Evolutionary conservation across 2,329 filamentous ascomycete genomes (phyloP).

Genomic region (Curvularia spicifera): DNA sequence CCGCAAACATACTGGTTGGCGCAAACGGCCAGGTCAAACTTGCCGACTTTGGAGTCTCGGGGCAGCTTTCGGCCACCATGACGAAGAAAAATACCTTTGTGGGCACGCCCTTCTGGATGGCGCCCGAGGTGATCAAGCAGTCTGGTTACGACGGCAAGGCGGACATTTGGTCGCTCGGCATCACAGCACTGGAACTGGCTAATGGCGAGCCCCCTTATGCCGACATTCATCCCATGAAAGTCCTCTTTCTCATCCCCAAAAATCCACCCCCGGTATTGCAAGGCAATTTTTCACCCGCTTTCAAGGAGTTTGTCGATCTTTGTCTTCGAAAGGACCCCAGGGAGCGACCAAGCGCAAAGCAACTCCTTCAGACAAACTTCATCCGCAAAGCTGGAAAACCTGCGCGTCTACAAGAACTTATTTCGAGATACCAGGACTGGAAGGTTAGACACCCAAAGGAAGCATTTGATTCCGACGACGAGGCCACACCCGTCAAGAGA

Average conservation of each 20-base stretch:
- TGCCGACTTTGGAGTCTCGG: conserved; percentile 95
- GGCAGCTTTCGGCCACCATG: conserved; percentile 96
- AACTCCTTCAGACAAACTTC: conserved; percentile 88
- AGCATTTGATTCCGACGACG: conserved; percentile 60
- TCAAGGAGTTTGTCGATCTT: conserved; percentile 61
- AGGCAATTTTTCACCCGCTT: conserved; percentile 56
- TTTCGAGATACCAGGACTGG: conserved; percentile 89
- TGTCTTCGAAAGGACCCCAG: conserved; percentile 89
- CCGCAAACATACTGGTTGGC: conserved; percentile 89
- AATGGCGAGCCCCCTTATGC: conserved; percentile 93
- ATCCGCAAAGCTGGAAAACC: conserved; percentile 92
- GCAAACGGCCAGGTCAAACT: conserved; percentile 95
- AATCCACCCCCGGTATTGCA: conserved; percentile 80
- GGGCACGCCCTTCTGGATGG: conserved; percentile 99
- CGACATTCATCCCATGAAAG: conserved; percentile 98
- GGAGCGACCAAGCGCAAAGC: conserved; percentile 84
- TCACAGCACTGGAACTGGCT: conserved; percentile 90
- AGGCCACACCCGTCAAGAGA: conserved; percentile 44
- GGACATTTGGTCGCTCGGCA: conserved; percentile 96
- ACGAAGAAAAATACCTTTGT: conserved; percentile 99
- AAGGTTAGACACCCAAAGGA: conserved; percentile 76
- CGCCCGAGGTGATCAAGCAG: conserved; percentile 97
- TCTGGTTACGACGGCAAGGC: conserved; percentile 98
- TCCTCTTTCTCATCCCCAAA: conserved; percentile 94
- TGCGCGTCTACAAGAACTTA: conserved; percentile 94